Evolutionary conservation across 495 filamentous ascomycete species (phyloP), one percentile per base, ranked within the genome.

Genomic region (Hypoxylon cercidicola): DNA sequence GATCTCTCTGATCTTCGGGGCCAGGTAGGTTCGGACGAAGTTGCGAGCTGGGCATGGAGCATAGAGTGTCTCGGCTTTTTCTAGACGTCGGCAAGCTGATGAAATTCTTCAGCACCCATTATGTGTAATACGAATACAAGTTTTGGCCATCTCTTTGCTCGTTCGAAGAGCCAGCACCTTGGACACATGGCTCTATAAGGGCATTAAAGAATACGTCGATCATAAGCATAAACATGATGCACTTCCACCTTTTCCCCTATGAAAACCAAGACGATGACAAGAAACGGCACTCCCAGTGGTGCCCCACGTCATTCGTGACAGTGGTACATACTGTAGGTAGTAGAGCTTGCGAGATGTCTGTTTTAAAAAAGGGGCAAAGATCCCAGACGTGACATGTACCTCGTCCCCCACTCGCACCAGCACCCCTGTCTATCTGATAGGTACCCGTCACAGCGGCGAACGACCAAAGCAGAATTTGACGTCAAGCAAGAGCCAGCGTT

Each of bases 11-110:
- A 63, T 51, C 40, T 51, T 60, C 58, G 23, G 32, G 18, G 32
- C 52, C 19, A 45, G 39, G 4, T 25, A 21, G 23, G 51, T 64
- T 64, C 65, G 65, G 65, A 68, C 41, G 65, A 55, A 12, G 43
- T 49, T 62, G 47, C 44, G 46, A 49, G 39, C 55, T 39, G 43
- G 43, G 55, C 37, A 43, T 21, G 55, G 37, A 34, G 49, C 51
- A 55, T 25, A 43, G 41, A 20, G 21, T 56, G 65, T 68, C 60
- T 60, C 60, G 55, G 40, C 55, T n/a, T 53, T 59, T 57, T 68
- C 44, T 54, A 56, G 50, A 57, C 54, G 43, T 52, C 15, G 34
- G 21, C 30, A 37, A 19, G 21, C 15, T 43, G 23, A 53, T 37
- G 6, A 16, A 48, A 54, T 48, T 16, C 21, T 57, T 35, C 51